Evolutionary conservation across 192 early-diverging fungal genomes (phyloP), one percentile per base, ranked within the genome.

Genomic region (Borealophlyctis nickersoniae): DNA sequence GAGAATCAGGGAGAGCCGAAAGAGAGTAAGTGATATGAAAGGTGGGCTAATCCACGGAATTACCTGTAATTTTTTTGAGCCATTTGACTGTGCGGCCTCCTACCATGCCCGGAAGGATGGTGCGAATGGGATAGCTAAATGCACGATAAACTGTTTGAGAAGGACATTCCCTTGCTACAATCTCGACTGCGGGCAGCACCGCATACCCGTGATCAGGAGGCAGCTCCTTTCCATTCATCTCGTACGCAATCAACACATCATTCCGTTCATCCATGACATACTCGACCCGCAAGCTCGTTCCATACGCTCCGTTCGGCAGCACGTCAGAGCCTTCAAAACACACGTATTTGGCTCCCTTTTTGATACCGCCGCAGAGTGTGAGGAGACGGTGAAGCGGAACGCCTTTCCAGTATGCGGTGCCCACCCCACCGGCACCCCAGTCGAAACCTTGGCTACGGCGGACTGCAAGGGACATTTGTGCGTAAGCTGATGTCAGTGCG

Each of bases 41-140:
- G n/a, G n/a, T n/a, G n/a, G n/a, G n/a, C n/a, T n/a, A n/a, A n/a
- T n/a, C n/a, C n/a, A n/a, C n/a, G n/a, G n/a, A 45, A 7, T 19
- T 13, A 45, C 39, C 39, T 4, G 70, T 77, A 27, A 94, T 78
- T 49, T 72, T 75, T 48, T 67, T 60, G 24, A 94, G 71, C 88
- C 88, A 94, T 62, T 94, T 94, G 61, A 94, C 83, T 71, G 78
- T 92, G 30, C 92, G 81, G 5, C 92, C 92, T 13, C 92, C 92
- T 34, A 94, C 91, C 49, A 80, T 78, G 1, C 92, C 92, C 29
- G 92, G 92, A 16, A 94, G 81, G 31, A 94, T 82, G 14, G 88
- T 76, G 7, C 92, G 89, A n/a, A 92, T 62, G 2, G 92, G 92
- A 67, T 77, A 92, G 9, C 39, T 45, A 19, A n/a, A n/a, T n/a